Conservation (phyloP, 768 basidiomycete species). For the Trametes cubensis region DNA sequence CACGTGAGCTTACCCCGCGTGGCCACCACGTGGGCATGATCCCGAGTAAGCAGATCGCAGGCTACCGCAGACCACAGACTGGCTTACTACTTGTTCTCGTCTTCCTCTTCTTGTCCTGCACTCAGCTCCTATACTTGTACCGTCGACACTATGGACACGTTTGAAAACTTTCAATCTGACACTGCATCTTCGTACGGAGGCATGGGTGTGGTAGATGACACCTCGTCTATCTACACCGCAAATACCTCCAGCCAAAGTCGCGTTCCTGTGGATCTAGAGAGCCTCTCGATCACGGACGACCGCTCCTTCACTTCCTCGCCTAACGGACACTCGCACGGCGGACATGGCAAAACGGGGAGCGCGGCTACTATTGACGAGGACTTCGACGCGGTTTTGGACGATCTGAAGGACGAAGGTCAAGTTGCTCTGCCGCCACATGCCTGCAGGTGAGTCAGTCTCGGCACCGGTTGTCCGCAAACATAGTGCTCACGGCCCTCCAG, state of each 20-base stretch:
- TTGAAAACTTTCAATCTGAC: constrained; percentile 86
- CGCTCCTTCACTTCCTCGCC: constrained; percentile 44
- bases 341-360: constrained; percentile 27
- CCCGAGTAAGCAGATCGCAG: constrained; percentile 19
- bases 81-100: constrained; percentile 10
- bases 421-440: constrained; percentile 90
- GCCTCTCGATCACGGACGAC: constrained; percentile 69
- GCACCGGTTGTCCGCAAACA: not conserved
- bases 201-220: constrained; percentile 75
- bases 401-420: constrained; percentile 78
- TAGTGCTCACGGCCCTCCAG: constrained; percentile 42
- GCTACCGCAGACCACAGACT: not conserved
- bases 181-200: constrained; percentile 80
- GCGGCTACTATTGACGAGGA: constrained; percentile 63
- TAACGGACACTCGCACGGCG: constrained; percentile 43
- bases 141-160: constrained; percentile 64
- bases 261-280: constrained; percentile 60
- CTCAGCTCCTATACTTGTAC: constrained; percentile 2
- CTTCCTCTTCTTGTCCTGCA: not conserved
- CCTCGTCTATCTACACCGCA: constrained; percentile 77
- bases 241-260: constrained; percentile 59
- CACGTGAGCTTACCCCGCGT: constrained; percentile 8
- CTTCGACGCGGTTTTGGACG: constrained; percentile 87
- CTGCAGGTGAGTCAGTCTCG: constrained; percentile 72
- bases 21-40: constrained; percentile 18